Evolutionary conservation across 2,329 filamentous ascomycete species (phyloP).

Genomic region (Claviceps sp.): DNA sequence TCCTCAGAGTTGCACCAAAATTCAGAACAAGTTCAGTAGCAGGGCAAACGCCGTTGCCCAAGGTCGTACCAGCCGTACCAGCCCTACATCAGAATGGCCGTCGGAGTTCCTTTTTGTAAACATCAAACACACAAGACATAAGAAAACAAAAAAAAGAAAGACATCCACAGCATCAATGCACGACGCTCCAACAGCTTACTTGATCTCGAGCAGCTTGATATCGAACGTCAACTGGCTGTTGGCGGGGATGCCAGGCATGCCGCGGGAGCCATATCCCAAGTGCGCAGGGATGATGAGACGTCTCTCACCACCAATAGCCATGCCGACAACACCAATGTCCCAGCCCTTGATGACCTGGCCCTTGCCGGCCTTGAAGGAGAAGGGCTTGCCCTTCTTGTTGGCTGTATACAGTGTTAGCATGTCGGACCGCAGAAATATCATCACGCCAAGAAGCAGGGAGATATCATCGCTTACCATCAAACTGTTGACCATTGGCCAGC

Average conservation of each 20-base stretch:
- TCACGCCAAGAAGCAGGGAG: neutral
- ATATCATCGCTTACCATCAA: conserved; percentile 56
- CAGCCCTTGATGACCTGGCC: conserved; percentile 98
- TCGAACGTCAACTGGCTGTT: conserved; percentile 93
- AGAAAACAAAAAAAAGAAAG: neutral
- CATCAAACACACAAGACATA: neutral
- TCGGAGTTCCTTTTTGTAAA: conserved; percentile 4
- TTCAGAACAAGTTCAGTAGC: conserved; percentile 3
- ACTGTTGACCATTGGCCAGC: conserved; percentile 85
- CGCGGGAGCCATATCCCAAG: conserved; percentile 80
- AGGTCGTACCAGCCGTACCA: conserved; percentile 4
- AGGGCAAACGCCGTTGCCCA: conserved; percentile 7
- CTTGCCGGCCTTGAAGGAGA: conserved; percentile 85
- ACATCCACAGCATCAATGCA: neutral
- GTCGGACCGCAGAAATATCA: neutral
- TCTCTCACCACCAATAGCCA: conserved; percentile 87
- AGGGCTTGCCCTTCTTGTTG: conserved; percentile 98
- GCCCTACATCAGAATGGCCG: neutral
- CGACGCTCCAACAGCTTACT: conserved; percentile 35
- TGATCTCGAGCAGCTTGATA: conserved; percentile 72
- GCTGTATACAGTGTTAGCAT: conserved; percentile 32
- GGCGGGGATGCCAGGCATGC: conserved; percentile 69
- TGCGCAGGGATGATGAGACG: conserved; percentile 78
- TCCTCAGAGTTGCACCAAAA: conserved; percentile 21
- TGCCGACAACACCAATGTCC: conserved; percentile 89